Evolutionary conservation across 2,329 filamentous ascomycete species (phyloP).

Genomic region (Sarocladiaceae sp.): DNA sequence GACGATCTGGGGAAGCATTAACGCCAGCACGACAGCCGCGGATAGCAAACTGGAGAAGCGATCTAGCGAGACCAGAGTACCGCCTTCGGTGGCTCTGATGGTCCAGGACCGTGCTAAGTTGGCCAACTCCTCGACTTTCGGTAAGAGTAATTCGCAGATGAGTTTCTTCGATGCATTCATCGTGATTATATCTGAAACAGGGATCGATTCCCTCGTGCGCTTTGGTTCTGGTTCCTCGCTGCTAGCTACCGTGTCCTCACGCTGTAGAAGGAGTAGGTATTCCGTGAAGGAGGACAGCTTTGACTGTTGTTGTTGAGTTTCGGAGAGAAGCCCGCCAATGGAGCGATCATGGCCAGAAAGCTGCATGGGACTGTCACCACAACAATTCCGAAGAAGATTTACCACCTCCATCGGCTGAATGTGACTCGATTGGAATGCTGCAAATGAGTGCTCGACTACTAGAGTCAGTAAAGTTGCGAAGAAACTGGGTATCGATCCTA

Average conservation of each 20-base stretch:
- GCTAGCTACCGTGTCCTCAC: slow-evolving; percentile 7
- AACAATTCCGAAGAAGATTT: slow-evolving; percentile 65
- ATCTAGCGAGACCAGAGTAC: slow-evolving; percentile 46
- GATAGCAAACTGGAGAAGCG: slow-evolving; percentile 48
- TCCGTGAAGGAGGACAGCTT: slow-evolving; percentile 41
- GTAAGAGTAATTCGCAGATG: slow-evolving; percentile 48
- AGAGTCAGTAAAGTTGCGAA: neutral
- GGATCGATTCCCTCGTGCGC: slow-evolving; percentile 10
- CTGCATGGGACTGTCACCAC: slow-evolving; percentile 43
- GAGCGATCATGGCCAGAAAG: slow-evolving; percentile 24
- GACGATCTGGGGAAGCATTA: slow-evolving; percentile 44
- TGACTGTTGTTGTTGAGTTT: slow-evolving; percentile 41
- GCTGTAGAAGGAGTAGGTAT: slow-evolving; percentile 52
- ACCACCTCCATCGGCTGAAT: slow-evolving; percentile 62
- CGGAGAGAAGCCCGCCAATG: slow-evolving; percentile 44
- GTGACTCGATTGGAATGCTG: slow-evolving; percentile 60
- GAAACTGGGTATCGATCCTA: slow-evolving; percentile 33
- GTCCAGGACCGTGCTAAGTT: slow-evolving; percentile 45
- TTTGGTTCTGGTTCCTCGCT: neutral
- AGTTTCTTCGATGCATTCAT: slow-evolving; percentile 44
- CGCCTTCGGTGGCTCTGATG: slow-evolving; percentile 38
- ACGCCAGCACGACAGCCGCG: slow-evolving; percentile 39
- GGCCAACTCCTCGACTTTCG: slow-evolving; percentile 47
- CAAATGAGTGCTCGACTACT: slow-evolving; percentile 62
- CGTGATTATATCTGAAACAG: slow-evolving; percentile 25